phyloP scores from a whole-genome alignment of 371 early-diverging fungal genomes.

The Syncephalastrum monosporum region DNA sequence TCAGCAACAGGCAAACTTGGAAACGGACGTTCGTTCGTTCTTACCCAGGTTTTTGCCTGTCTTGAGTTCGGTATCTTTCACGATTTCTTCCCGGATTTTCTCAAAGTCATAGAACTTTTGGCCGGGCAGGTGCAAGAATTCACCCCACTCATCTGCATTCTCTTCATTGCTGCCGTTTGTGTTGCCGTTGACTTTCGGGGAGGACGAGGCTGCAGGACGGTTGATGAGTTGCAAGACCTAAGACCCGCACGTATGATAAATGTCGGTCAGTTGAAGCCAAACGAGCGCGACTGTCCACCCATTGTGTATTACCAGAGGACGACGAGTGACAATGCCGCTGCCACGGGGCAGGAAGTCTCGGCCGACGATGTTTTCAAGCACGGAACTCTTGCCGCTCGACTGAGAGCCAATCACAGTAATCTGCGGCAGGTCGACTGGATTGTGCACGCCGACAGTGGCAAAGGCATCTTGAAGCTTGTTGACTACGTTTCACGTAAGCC shows the following conservation, averaged over 20 bases:
- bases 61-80: conserved; percentile 90
- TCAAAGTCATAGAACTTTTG: conserved; percentile 91
- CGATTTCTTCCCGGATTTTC: conserved; percentile 94
- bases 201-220: conserved; percentile 50
- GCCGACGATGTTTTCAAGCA: conserved; percentile 99
- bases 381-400: conserved; percentile 98
- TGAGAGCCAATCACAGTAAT: conserved; percentile 98
- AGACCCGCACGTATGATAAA: neutral
- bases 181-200: conserved; percentile 23
- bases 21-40: neutral
- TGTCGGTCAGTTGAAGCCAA: neutral
- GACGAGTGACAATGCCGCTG: conserved; percentile 93
- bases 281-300: neutral
- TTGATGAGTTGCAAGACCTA: conserved; percentile 96
- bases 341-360: conserved; percentile 98
- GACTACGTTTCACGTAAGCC: conserved; percentile 31
- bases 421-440: conserved; percentile 98
- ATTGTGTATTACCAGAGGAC: conserved; percentile 74
- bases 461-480: conserved; percentile 98
- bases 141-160: conserved; percentile 93
- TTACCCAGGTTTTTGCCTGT: conserved; percentile 87
- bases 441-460: conserved; percentile 91
- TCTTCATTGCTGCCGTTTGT: conserved; percentile 26
- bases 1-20: neutral
- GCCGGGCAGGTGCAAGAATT: conserved; percentile 93